A percentile compares a stretch with the other conserved stretches of the same genome.
These are phyloP conservation scores for Debaryomyces udenii DNA, from an alignment of 1,139 yeast genomes.

Conservation along the genomic window DNA sequence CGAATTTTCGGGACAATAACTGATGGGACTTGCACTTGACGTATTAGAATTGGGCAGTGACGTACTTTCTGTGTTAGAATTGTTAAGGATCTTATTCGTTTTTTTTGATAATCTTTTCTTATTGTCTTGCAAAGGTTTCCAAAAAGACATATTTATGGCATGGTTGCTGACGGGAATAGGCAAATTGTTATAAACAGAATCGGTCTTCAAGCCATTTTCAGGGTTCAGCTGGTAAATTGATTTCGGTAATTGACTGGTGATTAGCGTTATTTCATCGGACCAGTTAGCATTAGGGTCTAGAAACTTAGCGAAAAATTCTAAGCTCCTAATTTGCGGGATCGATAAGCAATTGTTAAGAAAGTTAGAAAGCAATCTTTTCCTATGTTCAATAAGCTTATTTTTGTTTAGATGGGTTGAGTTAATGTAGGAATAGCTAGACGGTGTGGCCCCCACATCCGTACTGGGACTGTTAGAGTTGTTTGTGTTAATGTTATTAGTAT, in stretches of 20 bases:
- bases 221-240: constrained; percentile 56
- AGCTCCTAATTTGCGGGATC: constrained; percentile 56
- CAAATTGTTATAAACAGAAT: constrained; percentile 60
- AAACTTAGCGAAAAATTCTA: constrained; percentile 72
- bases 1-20: constrained; percentile 4
- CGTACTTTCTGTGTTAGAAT: constrained; percentile 1
- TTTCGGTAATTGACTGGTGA: constrained; percentile 45
- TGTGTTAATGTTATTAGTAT: constrained; percentile 10
- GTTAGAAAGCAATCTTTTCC: constrained; percentile 76
- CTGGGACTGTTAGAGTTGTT: constrained; percentile 2
- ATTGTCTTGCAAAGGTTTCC: constrained; percentile 29
- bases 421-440: constrained; percentile 38
- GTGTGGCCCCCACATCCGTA: constrained; percentile 9
- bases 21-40: constrained; percentile 10
- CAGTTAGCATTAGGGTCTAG: constrained; percentile 85
- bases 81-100: constrained; percentile 22
- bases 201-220: constrained; percentile 55
- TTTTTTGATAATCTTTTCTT: constrained; percentile 31
- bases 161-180: constrained; percentile 58
- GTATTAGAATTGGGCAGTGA: constrained; percentile 17
- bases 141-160: constrained; percentile 33
- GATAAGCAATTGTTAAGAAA: constrained; percentile 77
- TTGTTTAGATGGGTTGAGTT: constrained; percentile 48
- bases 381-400: constrained; percentile 51
- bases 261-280: constrained; percentile 53